These are phyloP conservation scores for Acacia melanoxylon DNA, from an alignment of 306 rosid species.

Conservation along the genomic window DNA sequence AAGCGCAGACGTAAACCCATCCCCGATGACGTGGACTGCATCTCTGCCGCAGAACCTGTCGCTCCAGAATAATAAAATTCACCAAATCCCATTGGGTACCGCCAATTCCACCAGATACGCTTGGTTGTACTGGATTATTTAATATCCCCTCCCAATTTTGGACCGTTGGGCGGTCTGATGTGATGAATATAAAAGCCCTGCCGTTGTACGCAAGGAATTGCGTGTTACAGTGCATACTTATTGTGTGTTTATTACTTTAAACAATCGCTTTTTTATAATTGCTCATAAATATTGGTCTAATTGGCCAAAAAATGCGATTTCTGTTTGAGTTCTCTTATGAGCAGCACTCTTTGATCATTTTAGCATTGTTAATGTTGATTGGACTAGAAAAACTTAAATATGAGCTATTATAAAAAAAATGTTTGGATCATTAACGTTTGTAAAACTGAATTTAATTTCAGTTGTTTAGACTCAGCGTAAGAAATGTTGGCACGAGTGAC, in stretches of 20 bases:
- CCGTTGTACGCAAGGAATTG: background rate
- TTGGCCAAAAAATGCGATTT: too few species aligned
- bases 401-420: too few species aligned
- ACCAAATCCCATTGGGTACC: background rate
- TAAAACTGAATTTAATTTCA: too few species aligned
- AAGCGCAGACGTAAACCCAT: background rate
- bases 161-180: background rate
- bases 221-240: background rate
- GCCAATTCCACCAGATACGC: slow-evolving; percentile 22
- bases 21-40: slow-evolving; percentile 39
- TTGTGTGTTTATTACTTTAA: background rate
- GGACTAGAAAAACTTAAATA: too few species aligned
- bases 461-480: too few species aligned
- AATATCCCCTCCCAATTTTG: slow-evolving; percentile 1
- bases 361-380: too few species aligned
- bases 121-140: slow-evolving; percentile 21
- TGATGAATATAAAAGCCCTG: background rate
- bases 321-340: too few species aligned
- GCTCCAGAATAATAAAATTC: background rate
- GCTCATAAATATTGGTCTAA: too few species aligned
- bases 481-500: too few species aligned
- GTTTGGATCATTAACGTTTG: too few species aligned
- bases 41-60: background rate
- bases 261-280: background rate
- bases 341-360: too few species aligned